A percentile compares a stretch with the other conserved stretches of the same genome.
These are phyloP conservation scores for Lipomyces lipofer DNA, from an alignment of 805 yeast species.

Conservation along the genomic window DNA sequence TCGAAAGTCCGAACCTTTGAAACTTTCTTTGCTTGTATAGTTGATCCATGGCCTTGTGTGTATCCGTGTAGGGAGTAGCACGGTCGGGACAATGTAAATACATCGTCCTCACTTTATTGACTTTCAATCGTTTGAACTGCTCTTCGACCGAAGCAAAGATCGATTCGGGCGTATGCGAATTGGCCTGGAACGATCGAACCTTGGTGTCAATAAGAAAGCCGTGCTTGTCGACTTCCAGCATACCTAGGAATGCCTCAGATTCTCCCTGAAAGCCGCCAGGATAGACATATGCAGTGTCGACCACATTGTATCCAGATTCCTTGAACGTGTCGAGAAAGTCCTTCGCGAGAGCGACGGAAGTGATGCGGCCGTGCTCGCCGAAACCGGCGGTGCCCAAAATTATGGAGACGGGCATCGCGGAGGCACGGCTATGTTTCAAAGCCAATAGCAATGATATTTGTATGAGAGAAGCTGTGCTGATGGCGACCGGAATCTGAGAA, in stretches of 20 bases:
- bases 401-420: constrained; percentile 18
- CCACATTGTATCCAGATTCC: constrained; percentile 11
- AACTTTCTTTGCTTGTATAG: constrained; percentile 35
- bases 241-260: constrained; percentile 26
- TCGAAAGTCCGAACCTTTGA: constrained; percentile 36
- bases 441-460: too few species aligned
- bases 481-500: too few species aligned
- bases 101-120: constrained; percentile 21
- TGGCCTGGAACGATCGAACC: constrained; percentile 20
- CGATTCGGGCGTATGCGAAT: constrained; percentile 18
- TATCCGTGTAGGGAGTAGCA: constrained; percentile 34
- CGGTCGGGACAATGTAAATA: constrained; percentile 34
- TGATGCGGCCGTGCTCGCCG: constrained; percentile 29
- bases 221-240: constrained; percentile 7
- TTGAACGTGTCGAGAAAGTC: constrained; percentile 24
- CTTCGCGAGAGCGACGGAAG: constrained; percentile 21
- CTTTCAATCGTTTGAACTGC: constrained; percentile 19
- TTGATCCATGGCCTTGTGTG: constrained; percentile 34
- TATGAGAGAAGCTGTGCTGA: too few species aligned
- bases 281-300: constrained; percentile 29
- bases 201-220: constrained; percentile 27
- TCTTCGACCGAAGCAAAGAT: constrained; percentile 18
- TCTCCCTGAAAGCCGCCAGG: constrained; percentile 30
- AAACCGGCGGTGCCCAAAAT: constrained; percentile 32
- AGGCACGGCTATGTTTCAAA: too few species aligned